Conservation (phyloP, 163 green algal species). For the Scenedesmus sp. region DNA sequence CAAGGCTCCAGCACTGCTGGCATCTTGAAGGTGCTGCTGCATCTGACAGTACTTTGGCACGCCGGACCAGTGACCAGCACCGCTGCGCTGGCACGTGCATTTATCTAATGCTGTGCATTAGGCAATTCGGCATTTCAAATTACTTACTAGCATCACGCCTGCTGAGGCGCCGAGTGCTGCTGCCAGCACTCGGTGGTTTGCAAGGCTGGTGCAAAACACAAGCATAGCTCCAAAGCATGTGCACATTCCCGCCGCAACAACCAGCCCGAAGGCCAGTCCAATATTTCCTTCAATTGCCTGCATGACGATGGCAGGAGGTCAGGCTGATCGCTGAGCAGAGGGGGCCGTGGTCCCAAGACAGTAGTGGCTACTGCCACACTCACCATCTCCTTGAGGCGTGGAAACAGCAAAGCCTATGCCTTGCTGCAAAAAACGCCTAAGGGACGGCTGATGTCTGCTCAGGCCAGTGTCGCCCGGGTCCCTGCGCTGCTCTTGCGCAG, state of each 20-base stretch:
- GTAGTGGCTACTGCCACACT: background rate
- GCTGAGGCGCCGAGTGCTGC: conserved; percentile 74
- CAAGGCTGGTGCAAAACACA: conserved; percentile 76
- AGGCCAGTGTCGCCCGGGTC: background rate
- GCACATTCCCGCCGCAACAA: conserved; percentile 73
- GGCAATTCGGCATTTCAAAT: background rate
- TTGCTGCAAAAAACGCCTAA: conserved; percentile 42
- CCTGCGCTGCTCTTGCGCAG: conserved; percentile 7
- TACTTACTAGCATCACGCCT: conserved; percentile 79
- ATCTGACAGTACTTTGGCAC: background rate
- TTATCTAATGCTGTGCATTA: background rate
- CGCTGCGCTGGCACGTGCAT: background rate
- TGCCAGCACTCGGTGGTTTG: conserved; percentile 72
- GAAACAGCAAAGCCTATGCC: conserved; percentile 22
- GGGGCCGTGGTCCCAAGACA: background rate
- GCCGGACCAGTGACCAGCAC: background rate
- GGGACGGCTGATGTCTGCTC: background rate
- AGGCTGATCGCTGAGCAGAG: background rate
- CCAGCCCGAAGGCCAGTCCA: conserved; percentile 79
- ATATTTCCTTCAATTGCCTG: conserved; percentile 63
- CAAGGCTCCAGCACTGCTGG: background rate
- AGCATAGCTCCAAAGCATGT: conserved; percentile 75
- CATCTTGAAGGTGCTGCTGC: background rate
- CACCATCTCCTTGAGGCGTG: conserved; percentile 4
- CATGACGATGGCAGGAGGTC: background rate